Evolutionary conservation across 2,329 filamentous ascomycete genomes (phyloP).

Genomic region (Aspergillus terreus): DNA sequence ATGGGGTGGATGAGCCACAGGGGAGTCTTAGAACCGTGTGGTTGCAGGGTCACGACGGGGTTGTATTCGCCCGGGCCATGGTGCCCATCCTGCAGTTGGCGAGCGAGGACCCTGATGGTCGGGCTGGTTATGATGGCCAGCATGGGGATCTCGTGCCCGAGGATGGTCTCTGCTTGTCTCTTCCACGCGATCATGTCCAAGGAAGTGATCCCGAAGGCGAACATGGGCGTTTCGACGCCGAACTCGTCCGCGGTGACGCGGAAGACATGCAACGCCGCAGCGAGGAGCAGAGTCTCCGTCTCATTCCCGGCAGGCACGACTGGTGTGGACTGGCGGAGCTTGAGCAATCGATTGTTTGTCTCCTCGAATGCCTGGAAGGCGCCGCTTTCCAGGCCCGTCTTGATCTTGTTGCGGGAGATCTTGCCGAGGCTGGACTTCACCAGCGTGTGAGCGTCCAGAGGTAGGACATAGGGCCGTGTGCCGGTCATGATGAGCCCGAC

Average conservation of each 20-base stretch:
- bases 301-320: not conserved
- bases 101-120: slow-evolving; percentile 41
- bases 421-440: slow-evolving; percentile 12
- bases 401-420: slow-evolving; percentile 13
- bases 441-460: slow-evolving; percentile 1
- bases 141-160: not conserved
- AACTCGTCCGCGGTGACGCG: not conserved
- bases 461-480: slow-evolving; percentile 5
- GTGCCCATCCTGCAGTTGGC: slow-evolving; percentile 2
- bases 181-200: not conserved
- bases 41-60: slow-evolving; percentile 28
- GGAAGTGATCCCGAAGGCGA: not conserved
- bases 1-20: slow-evolving; percentile 39
- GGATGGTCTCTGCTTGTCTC: not conserved
- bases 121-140: slow-evolving; percentile 17
- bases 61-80: slow-evolving; percentile 24
- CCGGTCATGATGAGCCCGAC: slow-evolving; percentile 3
- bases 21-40: slow-evolving; percentile 24
- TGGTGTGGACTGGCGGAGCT: not conserved
- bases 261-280: not conserved
- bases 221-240: not conserved
- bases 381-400: slow-evolving; percentile 34
- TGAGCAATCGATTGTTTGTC: not conserved
- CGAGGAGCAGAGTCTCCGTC: not conserved
- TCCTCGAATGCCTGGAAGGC: slow-evolving; percentile 39